Percentiles rank a stretch among this genome's conserved stretches.
These are phyloP conservation scores for Mallotus japonicus DNA, from an alignment of 441 rosid species.

Conservation along the genomic window DNA sequence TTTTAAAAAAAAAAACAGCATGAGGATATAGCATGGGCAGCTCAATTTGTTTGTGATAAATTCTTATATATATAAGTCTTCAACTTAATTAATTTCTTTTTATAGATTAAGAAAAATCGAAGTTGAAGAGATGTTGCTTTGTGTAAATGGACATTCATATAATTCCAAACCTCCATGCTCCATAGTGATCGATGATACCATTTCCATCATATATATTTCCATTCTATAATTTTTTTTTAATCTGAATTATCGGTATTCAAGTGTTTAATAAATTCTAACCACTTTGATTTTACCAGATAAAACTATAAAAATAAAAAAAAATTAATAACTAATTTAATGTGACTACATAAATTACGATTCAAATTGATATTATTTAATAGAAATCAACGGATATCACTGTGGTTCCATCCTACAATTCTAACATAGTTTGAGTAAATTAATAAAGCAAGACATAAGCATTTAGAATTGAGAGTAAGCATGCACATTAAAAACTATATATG, in stretches of 20 bases:
- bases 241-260: not conserved
- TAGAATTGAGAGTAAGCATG: conserved; percentile 16
- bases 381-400: too few species aligned
- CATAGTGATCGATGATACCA: conserved; percentile 15
- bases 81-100: not conserved
- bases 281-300: too few species aligned
- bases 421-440: too few species aligned
- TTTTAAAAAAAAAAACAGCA: not conserved
- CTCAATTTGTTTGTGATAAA: not conserved
- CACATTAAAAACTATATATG: too few species aligned
- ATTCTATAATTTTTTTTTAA: not conserved
- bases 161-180: conserved; percentile 3
- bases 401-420: too few species aligned
- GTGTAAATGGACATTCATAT: not conserved
- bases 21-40: not conserved
- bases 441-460: conserved; percentile 29
- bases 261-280: too few species aligned
- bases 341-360: too few species aligned
- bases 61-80: not conserved
- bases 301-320: too few species aligned
- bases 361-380: too few species aligned
- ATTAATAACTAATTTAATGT: too few species aligned
- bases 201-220: not conserved
- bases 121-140: too few species aligned
- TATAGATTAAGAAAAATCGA: not conserved